Evolutionary conservation across 306 rosid species (phyloP).

Genomic region (Ceratonia siliqua): DNA sequence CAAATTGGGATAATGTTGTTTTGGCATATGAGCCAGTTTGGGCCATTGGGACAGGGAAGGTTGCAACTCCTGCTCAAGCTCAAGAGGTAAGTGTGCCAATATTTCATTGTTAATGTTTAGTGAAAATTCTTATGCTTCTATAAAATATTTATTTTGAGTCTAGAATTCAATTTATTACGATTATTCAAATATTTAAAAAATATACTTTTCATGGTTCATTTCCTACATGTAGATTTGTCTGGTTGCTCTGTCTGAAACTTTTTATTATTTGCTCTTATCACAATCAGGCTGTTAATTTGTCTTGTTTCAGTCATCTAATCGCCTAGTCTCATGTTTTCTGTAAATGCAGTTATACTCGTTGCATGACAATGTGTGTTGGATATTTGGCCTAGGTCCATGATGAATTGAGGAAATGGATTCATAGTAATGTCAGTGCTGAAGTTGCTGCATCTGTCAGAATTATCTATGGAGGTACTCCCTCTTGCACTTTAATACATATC

Average conservation of each 20-base stretch:
- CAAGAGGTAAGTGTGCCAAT: slow-evolving; percentile 64
- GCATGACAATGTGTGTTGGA: slow-evolving; percentile 17
- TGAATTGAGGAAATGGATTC: slow-evolving; percentile 80
- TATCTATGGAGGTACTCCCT: slow-evolving; percentile 76
- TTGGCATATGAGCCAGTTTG: slow-evolving; percentile 90
- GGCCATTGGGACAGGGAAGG: slow-evolving; percentile 94
- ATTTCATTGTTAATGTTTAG: not conserved
- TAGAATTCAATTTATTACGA: not conserved
- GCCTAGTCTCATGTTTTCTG: not conserved
- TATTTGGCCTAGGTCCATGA: slow-evolving; percentile 63
- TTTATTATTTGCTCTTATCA: not conserved
- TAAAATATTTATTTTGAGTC: not conserved
- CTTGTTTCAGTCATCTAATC: not conserved
- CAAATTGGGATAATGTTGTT: slow-evolving; percentile 69
- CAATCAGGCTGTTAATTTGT: not conserved
- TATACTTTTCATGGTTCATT: too few relatives aligned
- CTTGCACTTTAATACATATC: not conserved
- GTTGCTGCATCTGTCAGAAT: slow-evolving; percentile 72
- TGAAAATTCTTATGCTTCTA: not conserved
- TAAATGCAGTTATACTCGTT: not conserved
- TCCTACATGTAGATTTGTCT: not conserved
- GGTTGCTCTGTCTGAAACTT: not conserved
- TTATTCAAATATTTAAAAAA: too few relatives aligned
- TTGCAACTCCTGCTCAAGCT: slow-evolving; percentile 85
- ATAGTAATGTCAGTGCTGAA: slow-evolving; percentile 53